These are phyloP conservation scores for Wickerhamomyces subpelliculosus DNA, from an alignment of 805 yeast species.

Conservation along the genomic window DNA sequence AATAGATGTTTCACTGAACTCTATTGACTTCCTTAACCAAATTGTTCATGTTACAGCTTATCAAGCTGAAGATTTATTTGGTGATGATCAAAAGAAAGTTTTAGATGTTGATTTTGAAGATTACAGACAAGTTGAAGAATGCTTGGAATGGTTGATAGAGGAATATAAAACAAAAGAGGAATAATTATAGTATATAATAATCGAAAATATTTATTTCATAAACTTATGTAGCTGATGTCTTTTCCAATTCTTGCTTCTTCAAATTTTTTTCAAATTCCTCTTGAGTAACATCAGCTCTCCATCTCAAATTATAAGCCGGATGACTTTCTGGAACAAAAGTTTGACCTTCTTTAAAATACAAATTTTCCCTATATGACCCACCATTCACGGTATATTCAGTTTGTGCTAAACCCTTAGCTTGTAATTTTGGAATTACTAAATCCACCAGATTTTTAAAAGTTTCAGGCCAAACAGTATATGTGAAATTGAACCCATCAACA, in stretches of 20 bases:
- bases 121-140: conserved; percentile 44
- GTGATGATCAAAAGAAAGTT: conserved; percentile 28
- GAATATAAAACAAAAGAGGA: conserved; percentile 1
- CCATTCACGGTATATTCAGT: conserved; percentile 30
- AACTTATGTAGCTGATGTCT: background rate
- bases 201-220: background rate
- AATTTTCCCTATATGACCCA: conserved; percentile 10
- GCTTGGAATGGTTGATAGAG: conserved; percentile 46
- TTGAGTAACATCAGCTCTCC: conserved; percentile 3
- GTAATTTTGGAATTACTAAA: conserved; percentile 30
- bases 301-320: conserved; percentile 9
- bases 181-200: background rate
- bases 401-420: conserved; percentile 27
- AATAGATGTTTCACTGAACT: conserved; percentile 10
- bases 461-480: conserved; percentile 32
- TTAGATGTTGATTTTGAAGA: conserved; percentile 44
- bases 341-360: conserved; percentile 6
- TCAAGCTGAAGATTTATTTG: conserved; percentile 11
- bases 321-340: conserved; percentile 4
- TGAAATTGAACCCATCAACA: conserved; percentile 39
- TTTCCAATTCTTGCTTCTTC: background rate
- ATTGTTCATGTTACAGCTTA: conserved; percentile 10
- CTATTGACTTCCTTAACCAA: conserved; percentile 18
- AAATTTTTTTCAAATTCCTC: conserved; percentile 1
- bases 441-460: conserved; percentile 33